Percentiles rank a stretch among this genome's conserved stretches.
Evolutionary conservation across 371 early-diverging fungal genomes (phyloP).

Genomic region (Apophysomyces sp.): DNA sequence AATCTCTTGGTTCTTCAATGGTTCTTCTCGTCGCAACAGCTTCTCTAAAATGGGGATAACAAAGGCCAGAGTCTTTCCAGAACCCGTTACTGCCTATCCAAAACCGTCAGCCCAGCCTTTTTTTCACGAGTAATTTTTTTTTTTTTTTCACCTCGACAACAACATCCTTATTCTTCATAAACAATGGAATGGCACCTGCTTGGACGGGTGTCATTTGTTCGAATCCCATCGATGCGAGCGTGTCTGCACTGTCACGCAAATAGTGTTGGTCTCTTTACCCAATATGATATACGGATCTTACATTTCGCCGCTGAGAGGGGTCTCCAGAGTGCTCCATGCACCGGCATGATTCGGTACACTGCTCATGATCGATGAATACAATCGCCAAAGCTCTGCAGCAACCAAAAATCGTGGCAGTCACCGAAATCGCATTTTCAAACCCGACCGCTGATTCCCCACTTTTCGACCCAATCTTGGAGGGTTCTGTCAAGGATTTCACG

Average conservation of each 20-base stretch:
- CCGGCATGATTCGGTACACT: slow-evolving; percentile 38
- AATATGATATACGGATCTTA: slow-evolving; percentile 20
- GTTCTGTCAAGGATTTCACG: too few relatives aligned
- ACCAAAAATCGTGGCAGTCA: too few relatives aligned
- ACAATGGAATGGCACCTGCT: slow-evolving; percentile 85
- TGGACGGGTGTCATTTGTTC: slow-evolving; percentile 50
- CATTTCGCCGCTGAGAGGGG: slow-evolving; percentile 37
- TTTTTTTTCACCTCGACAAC: slow-evolving; percentile 78
- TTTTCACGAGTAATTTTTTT: slow-evolving; percentile 34
- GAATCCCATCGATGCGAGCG: slow-evolving; percentile 37
- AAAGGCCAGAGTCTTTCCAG: slow-evolving; percentile 98
- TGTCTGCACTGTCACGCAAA: slow-evolving; percentile 21
- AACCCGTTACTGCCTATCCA: slow-evolving; percentile 94
- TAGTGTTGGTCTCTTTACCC: neutral
- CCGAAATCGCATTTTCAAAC: too few relatives aligned
- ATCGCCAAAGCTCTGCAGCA: neutral
- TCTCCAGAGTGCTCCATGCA: slow-evolving; percentile 32
- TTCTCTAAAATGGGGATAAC: slow-evolving; percentile 95
- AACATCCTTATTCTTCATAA: slow-evolving; percentile 94
- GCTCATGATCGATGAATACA: slow-evolving; percentile 15
- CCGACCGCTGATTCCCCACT: too few relatives aligned
- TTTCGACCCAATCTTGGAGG: too few relatives aligned
- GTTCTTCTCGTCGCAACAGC: slow-evolving; percentile 60
- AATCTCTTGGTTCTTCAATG: slow-evolving; percentile 70
- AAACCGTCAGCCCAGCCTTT: slow-evolving; percentile 28